A percentile compares a stretch with the other conserved stretches of the same genome.
These are phyloP conservation scores for Fusarium veterinarium DNA, from an alignment of 2,329 filamentous ascomycete genomes.

Conservation along the genomic window DNA sequence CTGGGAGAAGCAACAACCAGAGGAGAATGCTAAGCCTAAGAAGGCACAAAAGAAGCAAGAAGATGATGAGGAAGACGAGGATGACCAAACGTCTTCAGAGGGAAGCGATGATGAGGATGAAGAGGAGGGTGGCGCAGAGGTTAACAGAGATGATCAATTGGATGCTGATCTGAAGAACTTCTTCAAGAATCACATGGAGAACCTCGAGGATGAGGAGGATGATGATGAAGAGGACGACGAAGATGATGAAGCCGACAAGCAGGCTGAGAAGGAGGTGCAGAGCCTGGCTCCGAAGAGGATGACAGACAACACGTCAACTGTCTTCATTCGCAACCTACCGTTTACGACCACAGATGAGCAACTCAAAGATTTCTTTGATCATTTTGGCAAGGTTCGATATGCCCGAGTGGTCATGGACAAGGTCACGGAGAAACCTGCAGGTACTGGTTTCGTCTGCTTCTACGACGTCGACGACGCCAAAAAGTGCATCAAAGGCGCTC, in stretches of 20 bases:
- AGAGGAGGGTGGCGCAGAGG: conserved; percentile 44
- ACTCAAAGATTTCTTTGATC: conserved; percentile 85
- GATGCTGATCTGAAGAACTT: conserved; percentile 65
- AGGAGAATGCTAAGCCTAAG: conserved; percentile 48
- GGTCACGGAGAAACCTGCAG: conserved; percentile 85
- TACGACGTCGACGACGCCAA: conserved; percentile 80
- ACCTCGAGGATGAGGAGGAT: conserved; percentile 67
- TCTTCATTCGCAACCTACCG: conserved; percentile 95
- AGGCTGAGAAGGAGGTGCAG: conserved; percentile 56
- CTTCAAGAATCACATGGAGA: conserved; percentile 67
- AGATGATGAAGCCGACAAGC: conserved; percentile 54
- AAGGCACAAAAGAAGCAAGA: conserved; percentile 55
- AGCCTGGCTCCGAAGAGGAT: conserved; percentile 44
- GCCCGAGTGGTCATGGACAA: conserved; percentile 91
- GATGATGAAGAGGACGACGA: conserved; percentile 62
- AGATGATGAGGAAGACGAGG: conserved; percentile 54
- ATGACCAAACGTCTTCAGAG: conserved; percentile 40
- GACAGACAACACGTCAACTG: conserved; percentile 74
- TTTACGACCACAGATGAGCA: conserved; percentile 87
- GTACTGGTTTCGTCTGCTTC: conserved; percentile 97
- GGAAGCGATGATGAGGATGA: conserved; percentile 44
- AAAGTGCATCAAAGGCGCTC: conserved; percentile 79
- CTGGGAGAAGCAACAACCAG: conserved; percentile 76
- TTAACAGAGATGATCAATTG: conserved; percentile 55
- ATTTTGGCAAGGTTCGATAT: conserved; percentile 90